phyloP scores from a whole-genome alignment of 176 grass and related monocot genomes.

The Pontederia crassipes region DNA sequence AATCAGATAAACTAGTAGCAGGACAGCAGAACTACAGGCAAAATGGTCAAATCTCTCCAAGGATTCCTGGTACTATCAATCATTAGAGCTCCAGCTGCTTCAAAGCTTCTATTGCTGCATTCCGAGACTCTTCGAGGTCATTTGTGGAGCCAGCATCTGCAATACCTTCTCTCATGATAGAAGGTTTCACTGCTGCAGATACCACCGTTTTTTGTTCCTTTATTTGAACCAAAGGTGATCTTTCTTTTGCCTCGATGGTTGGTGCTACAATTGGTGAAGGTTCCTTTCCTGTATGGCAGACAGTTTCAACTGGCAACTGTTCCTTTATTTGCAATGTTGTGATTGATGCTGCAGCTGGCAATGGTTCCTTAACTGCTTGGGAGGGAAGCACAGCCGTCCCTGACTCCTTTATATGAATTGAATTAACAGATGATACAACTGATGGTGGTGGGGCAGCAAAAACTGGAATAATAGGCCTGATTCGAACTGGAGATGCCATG shows the following conservation, averaged over 20 bases:
- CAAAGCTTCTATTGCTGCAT: not conserved
- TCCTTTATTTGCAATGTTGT: not conserved
- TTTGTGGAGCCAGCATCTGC: not conserved
- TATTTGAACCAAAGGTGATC: not conserved
- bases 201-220: not conserved
- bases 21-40: no score
- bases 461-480: constrained; percentile 56
- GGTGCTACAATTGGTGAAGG: no score
- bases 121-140: not conserved
- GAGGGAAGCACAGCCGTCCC: not conserved
- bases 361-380: constrained; percentile 3
- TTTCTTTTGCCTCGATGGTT: not conserved
- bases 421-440: constrained; percentile 24
- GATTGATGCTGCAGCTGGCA: not conserved
- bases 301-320: not conserved
- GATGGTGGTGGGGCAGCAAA: constrained; percentile 43
- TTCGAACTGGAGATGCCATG: constrained; percentile 76
- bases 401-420: constrained; percentile 50
- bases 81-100: not conserved
- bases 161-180: not conserved
- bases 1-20: no score
- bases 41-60: not conserved
- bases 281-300: no score
- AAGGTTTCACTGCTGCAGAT: not conserved
- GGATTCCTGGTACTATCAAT: not conserved